Base-by-base conservation (phyloP, 2,329 filamentous ascomycete species). In the Phyllachora maydis region DNA sequence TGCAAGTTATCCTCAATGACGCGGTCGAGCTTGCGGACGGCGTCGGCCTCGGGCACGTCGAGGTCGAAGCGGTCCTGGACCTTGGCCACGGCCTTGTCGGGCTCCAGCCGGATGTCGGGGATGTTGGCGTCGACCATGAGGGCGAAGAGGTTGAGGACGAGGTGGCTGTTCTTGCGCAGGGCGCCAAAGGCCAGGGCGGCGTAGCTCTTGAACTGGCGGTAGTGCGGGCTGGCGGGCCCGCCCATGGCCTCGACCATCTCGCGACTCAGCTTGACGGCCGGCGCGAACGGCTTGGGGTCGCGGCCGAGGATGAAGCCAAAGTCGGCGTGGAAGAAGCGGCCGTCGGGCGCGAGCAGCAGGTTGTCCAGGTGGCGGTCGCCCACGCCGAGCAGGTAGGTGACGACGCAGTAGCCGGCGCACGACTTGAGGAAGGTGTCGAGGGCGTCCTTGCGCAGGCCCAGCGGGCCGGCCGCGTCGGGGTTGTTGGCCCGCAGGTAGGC, bases 201-300 rank as follows among this genome's bases (percentile, higher is more conserved):
- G 47, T 95, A 92, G 38, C 90, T 78, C 42, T 88, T 88, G 51
- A 98, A 98, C 25, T 75, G 66, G 20, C 72, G 59, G 46, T 92
- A 98, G 31, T 90, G 73, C 12, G 77, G 66, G 4, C 76, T 81
- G 16, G 64, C 61, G 6, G 71, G 62, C 8, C 88, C 88, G 19
- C 90, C 90, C 81, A 98, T 93, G 31, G 83, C 88, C 39, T 98
- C 88, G 4, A 95, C 79, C 88, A 98, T 98, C 42, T 98, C 85
- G 36, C 83, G 85, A 41, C 76, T 85, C 6, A 98, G 66, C 47
- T 98, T 98, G 73, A 98, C 92, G 24, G 85, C 70, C 0, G 88
- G 88, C 0, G 88, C 85, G 41, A 98, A 95, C 0, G 88, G 88
- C 42, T 98, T 98, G 0, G 88, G 88, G 36, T 98, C 88, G 19